A percentile compares a stretch with the other conserved stretches of the same genome.
Evolutionary conservation across 116 monocot species (phyloP).

Genomic region (Papilionanthe hybrid): DNA sequence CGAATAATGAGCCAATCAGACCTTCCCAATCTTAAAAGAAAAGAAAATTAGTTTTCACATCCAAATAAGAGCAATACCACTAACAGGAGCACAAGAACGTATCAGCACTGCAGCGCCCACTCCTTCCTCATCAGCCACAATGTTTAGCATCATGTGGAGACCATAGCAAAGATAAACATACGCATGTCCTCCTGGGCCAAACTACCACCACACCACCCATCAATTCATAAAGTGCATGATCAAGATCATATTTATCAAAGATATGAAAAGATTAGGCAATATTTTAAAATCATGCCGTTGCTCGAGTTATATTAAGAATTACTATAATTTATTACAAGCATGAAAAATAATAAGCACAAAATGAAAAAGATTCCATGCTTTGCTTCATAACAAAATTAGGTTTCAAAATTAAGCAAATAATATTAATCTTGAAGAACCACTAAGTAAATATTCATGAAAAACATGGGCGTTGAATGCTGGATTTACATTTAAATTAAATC

Average conservation of each 20-base stretch:
- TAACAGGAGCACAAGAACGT: constrained; percentile 75
- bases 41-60: neutral
- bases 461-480: too few relatives aligned
- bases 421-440: neutral
- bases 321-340: too few relatives aligned
- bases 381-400: too few relatives aligned
- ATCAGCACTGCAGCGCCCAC: constrained; percentile 82
- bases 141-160: constrained; percentile 90
- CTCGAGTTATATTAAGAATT: too few relatives aligned
- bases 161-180: constrained; percentile 96
- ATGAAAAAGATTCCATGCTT: too few relatives aligned
- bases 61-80: constrained; percentile 35
- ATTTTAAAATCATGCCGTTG: neutral
- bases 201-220: constrained; percentile 30
- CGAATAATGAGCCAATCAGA: neutral
- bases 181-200: constrained; percentile 90
- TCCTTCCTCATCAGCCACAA: constrained; percentile 87
- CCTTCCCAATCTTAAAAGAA: neutral
- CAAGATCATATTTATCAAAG: neutral
- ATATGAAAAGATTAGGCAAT: neutral
- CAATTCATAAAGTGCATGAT: neutral
- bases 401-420: too few relatives aligned
- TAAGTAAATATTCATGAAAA: too few relatives aligned
- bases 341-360: too few relatives aligned
- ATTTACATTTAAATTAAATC: too few relatives aligned